Evolutionary conservation across 495 filamentous ascomycete genomes (phyloP).

Genomic region (Neurospora sp.): DNA sequence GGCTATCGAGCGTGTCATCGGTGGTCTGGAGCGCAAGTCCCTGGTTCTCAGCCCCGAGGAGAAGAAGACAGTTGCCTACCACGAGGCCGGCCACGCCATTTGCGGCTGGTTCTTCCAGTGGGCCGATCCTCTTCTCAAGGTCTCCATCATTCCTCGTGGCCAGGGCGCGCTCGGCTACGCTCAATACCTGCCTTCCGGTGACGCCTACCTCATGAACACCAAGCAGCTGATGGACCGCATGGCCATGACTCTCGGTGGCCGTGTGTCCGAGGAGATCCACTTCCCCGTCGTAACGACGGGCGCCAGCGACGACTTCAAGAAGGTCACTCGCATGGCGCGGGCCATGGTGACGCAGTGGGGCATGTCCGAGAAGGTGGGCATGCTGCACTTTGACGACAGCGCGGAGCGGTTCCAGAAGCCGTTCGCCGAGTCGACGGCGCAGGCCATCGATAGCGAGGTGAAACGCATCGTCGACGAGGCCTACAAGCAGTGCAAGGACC

Average conservation of each 20-base stretch:
- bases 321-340: constrained; percentile 90
- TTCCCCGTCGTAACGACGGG: constrained; percentile 93
- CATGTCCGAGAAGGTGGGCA: constrained; percentile 89
- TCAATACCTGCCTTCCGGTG: constrained; percentile 83
- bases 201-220: constrained; percentile 89
- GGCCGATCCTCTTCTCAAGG: constrained; percentile 93
- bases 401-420: constrained; percentile 80
- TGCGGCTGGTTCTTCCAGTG: constrained; percentile 98
- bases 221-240: constrained; percentile 98
- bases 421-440: constrained; percentile 87
- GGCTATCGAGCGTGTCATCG: constrained; percentile 83
- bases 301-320: constrained; percentile 95
- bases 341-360: constrained; percentile 97
- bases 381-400: constrained; percentile 76
- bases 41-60: constrained; percentile 85
- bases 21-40: constrained; percentile 92
- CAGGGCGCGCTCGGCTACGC: constrained; percentile 91
- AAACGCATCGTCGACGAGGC: constrained; percentile 81
- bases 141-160: constrained; percentile 94
- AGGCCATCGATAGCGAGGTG: constrained; percentile 83
- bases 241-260: constrained; percentile 96
- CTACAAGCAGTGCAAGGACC: constrained; percentile 76
- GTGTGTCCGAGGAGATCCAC: constrained; percentile 89
- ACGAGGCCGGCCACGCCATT: constrained; percentile 96
- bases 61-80: constrained; percentile 92